These are phyloP conservation scores for Thraustochytrium sp. DNA, from an alignment of 352 stramenopile genomes.

Conservation along the genomic window DNA sequence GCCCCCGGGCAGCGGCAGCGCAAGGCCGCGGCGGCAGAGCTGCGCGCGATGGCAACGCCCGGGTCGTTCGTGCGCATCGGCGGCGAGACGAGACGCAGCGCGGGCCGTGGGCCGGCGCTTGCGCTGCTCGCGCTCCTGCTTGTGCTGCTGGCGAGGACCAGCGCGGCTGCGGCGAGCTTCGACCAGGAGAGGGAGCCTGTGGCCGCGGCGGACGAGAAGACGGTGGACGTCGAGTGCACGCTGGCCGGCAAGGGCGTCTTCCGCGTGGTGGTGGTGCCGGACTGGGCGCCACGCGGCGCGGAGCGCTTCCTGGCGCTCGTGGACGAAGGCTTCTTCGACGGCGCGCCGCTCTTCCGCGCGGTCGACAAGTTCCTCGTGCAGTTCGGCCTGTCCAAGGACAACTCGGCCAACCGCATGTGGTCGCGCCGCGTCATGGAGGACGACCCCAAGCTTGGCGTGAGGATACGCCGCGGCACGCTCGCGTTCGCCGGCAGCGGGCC, in stretches of 20 bases:
- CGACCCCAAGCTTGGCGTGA: slow-evolving; percentile 53
- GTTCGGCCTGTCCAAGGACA: slow-evolving; percentile 56
- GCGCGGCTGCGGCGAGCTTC: no score
- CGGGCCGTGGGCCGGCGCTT: no score
- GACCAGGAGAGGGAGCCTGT: slow-evolving; percentile 17
- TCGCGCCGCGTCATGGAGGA: slow-evolving; percentile 50
- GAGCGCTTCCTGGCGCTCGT: slow-evolving; percentile 59
- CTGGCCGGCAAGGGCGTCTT: slow-evolving; percentile 42
- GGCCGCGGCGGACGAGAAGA: neutral
- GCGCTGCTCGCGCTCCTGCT: no score
- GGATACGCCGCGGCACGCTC: slow-evolving; percentile 65
- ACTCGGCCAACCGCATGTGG: slow-evolving; percentile 46
- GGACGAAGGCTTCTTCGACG: slow-evolving; percentile 54
- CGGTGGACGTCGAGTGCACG: slow-evolving; percentile 27
- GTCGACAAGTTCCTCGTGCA: slow-evolving; percentile 57
- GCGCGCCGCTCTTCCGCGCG: slow-evolving; percentile 56
- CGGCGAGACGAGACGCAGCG: no score
- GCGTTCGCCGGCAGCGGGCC: slow-evolving; percentile 67
- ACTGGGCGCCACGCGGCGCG: slow-evolving; percentile 59
- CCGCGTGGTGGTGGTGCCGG: slow-evolving; percentile 45
- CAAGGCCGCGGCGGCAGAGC: no score
- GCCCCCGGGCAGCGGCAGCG: no score
- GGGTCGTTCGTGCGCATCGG: no score
- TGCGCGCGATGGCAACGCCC: no score
- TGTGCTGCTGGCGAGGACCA: no score